Percentiles rank a stretch among this genome's conserved stretches.
phyloP scores from a whole-genome alignment of 2,329 filamentous ascomycete genomes.

The Pseudogymnoascus pannorum region DNA sequence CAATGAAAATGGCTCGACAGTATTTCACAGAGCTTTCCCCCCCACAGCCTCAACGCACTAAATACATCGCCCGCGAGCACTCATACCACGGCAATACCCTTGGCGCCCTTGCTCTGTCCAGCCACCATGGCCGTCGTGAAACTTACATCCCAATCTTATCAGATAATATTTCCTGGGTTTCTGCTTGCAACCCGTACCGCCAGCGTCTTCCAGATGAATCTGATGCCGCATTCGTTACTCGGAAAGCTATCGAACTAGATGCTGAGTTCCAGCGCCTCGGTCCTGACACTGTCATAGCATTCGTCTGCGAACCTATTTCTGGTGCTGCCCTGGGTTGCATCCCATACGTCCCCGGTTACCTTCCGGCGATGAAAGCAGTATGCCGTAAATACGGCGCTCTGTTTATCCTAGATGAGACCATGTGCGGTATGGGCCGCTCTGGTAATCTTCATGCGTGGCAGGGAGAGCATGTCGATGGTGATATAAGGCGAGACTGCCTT shows the following conservation, averaged over 20 bases:
- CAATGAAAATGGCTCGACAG: conserved; percentile 60
- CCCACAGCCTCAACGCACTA: conserved; percentile 43
- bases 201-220: conserved; percentile 43
- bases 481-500: conserved; percentile 18
- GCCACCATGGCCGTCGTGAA: conserved; percentile 50
- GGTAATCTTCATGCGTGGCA: conserved; percentile 51
- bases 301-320: conserved; percentile 60
- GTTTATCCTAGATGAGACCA: conserved; percentile 68
- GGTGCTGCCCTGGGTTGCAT: conserved; percentile 66
- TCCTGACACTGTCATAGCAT: conserved; percentile 55
- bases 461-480: conserved; percentile 35
- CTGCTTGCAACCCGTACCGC: conserved; percentile 58
- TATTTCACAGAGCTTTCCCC: conserved; percentile 53
- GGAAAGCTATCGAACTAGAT: conserved; percentile 55
- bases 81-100: conserved; percentile 67
- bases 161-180: conserved; percentile 47
- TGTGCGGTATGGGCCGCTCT: conserved; percentile 49
- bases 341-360: conserved; percentile 58
- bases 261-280: conserved; percentile 53
- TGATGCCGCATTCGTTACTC: conserved; percentile 46
- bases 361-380: conserved; percentile 57
- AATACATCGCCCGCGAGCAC: conserved; percentile 57
- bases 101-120: conserved; percentile 53
- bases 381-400: conserved; percentile 66
- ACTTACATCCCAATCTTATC: conserved; percentile 52